Percentiles rank a stretch among this genome's conserved stretches.
phyloP scores from a whole-genome alignment of 139 green algal genomes.

The Haematococcus lacustris region DNA sequence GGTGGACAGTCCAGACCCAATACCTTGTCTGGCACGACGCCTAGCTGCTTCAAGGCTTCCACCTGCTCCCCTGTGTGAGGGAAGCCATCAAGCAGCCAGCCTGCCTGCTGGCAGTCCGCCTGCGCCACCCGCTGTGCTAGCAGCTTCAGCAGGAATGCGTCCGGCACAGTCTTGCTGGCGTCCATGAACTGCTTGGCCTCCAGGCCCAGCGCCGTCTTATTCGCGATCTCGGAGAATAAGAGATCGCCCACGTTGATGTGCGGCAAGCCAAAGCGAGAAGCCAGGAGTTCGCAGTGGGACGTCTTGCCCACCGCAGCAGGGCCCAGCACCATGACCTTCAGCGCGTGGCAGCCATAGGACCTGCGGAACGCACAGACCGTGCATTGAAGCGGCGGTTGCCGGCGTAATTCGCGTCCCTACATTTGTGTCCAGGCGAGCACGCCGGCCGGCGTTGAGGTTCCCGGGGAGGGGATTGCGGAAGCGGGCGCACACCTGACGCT shows the following conservation, averaged over 20 bases:
- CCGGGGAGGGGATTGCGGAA: too few relatives aligned
- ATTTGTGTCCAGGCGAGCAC: too few relatives aligned
- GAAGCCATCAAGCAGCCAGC: constrained; percentile 75
- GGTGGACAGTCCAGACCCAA: too few relatives aligned
- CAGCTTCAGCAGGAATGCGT: constrained; percentile 24
- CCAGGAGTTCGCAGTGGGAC: constrained; percentile 38
- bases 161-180: constrained; percentile 55
- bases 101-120: constrained; percentile 42
- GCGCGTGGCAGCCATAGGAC: constrained; percentile 49
- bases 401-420: too few relatives aligned
- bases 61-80: constrained; percentile 55
- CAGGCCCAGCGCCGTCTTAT: constrained; percentile 39
- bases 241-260: constrained; percentile 56
- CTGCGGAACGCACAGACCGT: too few relatives aligned
- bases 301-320: constrained; percentile 60
- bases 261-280: constrained; percentile 32
- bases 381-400: too few relatives aligned
- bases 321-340: constrained; percentile 57
- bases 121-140: constrained; percentile 28
- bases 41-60: constrained; percentile 2
- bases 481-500: constrained; percentile 21
- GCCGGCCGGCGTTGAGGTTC: too few relatives aligned
- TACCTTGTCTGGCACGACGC: constrained; percentile 49
- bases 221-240: constrained; percentile 49
- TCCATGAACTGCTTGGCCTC: constrained; percentile 63